Evolutionary conservation across 1,139 yeast genomes (phyloP).

Genomic region (Sugiyamaella neomexicana): DNA sequence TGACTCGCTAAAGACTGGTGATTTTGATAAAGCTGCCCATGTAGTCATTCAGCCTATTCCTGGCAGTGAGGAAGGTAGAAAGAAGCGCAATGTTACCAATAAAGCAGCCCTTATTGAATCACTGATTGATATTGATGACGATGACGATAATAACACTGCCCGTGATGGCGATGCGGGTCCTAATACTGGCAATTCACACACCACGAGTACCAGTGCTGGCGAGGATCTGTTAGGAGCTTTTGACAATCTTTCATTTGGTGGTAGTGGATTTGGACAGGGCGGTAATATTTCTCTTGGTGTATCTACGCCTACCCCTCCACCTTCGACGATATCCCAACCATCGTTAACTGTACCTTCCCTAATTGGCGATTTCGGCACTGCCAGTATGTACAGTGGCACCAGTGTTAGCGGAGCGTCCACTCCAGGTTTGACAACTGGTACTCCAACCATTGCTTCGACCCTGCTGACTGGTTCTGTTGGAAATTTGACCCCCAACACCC

Average conservation of each 20-base stretch:
- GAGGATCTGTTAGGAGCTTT: constrained; percentile 73
- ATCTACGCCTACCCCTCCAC: constrained; percentile 20
- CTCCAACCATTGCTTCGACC: constrained; percentile 40
- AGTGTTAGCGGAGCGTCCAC: constrained; percentile 25
- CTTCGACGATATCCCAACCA: constrained; percentile 38
- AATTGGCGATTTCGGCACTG: constrained; percentile 19
- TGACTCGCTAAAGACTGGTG: constrained; percentile 64
- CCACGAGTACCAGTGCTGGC: constrained; percentile 34
- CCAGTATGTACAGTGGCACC: constrained; percentile 37
- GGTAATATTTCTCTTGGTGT: constrained; percentile 46
- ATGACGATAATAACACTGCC: constrained; percentile 33
- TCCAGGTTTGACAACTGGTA: constrained; percentile 2
- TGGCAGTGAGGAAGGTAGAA: constrained; percentile 39
- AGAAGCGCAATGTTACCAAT: constrained; percentile 43
- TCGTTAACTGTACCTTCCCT: constrained; percentile 22
- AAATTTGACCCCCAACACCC: constrained; percentile 14
- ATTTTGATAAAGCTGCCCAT: constrained; percentile 58
- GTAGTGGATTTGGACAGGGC: constrained; percentile 40
- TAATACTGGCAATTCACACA: constrained; percentile 26
- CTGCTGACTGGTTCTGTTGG: constrained; percentile 15
- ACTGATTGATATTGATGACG: constrained; percentile 83
- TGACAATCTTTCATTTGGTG: constrained; percentile 57
- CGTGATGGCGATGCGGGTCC: constrained; percentile 34
- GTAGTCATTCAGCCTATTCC: constrained; percentile 46
- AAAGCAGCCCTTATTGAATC: constrained; percentile 42